Evolutionary conservation across 805 yeast genomes (phyloP), one percentile per base, ranked within the genome.

Genomic region (Candida vartiovaarae): DNA sequence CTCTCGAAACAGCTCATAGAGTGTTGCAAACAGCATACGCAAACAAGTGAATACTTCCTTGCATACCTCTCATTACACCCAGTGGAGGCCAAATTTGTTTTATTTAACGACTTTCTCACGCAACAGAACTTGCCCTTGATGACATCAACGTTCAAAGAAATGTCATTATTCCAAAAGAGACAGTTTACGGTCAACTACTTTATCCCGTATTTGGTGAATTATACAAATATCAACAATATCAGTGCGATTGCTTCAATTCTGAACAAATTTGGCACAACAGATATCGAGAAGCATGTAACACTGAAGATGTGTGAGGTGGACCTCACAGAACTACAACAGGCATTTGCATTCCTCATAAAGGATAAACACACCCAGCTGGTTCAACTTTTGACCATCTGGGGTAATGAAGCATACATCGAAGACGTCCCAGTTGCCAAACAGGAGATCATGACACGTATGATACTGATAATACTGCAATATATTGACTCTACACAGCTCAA

Each of bases 371-470:
- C 43, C 2, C 45, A 41, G 2, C 38, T 50, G 2, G 32, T 27
- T 1, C 28, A 23, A 3, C 43, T 60, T 4, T 39, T 66, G 3
- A 32, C 31, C 2, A 41, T 54, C 9, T 68, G 74, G 73, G 70
- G 74, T 3, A 66, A 67, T 41, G 56, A 54, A 2, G 50, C 54
- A 3, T 47, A 60, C 7, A 59, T 76, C n/a, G 63, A 66, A 39
- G 56, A 61, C 25, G 68, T 70, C 7, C 64, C 80, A 0, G 54
- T 69, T 1, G 45, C 57, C 0, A 38, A 54, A 2, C 91, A 83
- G 55, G 72, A 67, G 30, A 54, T 59, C 3, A 59, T 75, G 32
- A 75, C 89, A 0, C 71, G 67, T 34, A 58, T 75, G 4, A 55
- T 82, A 2, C 53, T 78, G 5, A 49, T 74, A 33, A 36, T 74